Conservation (phyloP, 1,284 basidiomycete genomes). For the Chalciporus sp. region DNA sequence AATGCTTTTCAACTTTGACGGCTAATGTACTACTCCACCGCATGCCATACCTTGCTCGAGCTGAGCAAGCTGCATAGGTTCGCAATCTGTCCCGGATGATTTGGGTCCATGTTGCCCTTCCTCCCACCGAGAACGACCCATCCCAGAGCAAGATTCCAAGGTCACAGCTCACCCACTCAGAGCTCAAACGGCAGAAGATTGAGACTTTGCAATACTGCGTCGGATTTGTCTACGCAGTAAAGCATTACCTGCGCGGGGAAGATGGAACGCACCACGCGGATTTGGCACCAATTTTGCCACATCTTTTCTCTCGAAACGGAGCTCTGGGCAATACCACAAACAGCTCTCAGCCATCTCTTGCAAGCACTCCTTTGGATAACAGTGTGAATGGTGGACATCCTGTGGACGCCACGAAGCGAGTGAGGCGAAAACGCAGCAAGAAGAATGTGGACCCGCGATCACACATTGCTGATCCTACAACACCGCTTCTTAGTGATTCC, state of each 20-base stretch:
- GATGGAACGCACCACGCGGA: slow-evolving; percentile 71
- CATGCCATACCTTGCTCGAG: slow-evolving; percentile 18
- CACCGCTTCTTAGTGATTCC: slow-evolving; percentile 59
- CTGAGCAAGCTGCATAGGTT: slow-evolving; percentile 38
- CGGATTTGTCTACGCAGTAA: slow-evolving; percentile 69
- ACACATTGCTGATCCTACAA: slow-evolving; percentile 39
- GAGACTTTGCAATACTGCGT: slow-evolving; percentile 70
- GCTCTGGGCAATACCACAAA: slow-evolving; percentile 42
- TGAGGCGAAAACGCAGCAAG: slow-evolving; percentile 68
- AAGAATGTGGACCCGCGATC: slow-evolving; percentile 36
- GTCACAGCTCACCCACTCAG: slow-evolving; percentile 48
- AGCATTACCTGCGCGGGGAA: slow-evolving; percentile 79
- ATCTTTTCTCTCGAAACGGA: slow-evolving; percentile 51
- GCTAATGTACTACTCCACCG: slow-evolving; percentile 51
- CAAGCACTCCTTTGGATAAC: slow-evolving; percentile 26
- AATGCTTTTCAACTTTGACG: slow-evolving; percentile 70
- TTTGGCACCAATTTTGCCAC: slow-evolving; percentile 65
- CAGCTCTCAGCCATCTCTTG: slow-evolving; percentile 26
- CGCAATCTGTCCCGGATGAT: slow-evolving; percentile 67
- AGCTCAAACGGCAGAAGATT: slow-evolving; percentile 72
- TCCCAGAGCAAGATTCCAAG: slow-evolving; percentile 52
- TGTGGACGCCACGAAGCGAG: slow-evolving; percentile 67
- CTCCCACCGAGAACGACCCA: slow-evolving; percentile 52
- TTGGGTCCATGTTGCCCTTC: slow-evolving; percentile 79
- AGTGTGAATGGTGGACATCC: slow-evolving; percentile 37